Conservation (phyloP, 2,329 filamentous ascomycete genomes). For the Pseudogymnoascus sp. region DNA sequence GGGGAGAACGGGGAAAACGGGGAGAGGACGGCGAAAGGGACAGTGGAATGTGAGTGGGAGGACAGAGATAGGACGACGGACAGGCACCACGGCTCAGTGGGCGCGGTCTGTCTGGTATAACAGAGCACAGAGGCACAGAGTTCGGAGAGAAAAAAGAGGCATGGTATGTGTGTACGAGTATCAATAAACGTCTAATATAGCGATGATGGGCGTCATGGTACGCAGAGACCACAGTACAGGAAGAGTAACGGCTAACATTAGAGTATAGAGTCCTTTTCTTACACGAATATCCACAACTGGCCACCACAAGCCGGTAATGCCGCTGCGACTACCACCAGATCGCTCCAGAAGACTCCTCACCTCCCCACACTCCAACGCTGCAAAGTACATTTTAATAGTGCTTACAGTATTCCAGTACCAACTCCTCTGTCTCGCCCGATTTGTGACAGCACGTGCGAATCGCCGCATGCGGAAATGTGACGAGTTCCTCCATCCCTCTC, state of each 20-base stretch:
- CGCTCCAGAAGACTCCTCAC: background rate
- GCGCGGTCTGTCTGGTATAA: background rate
- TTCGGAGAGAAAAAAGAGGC: background rate
- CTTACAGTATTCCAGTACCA: background rate
- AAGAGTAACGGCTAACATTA: conserved; percentile 5
- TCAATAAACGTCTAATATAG: background rate
- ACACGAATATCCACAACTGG: background rate
- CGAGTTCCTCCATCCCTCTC: background rate
- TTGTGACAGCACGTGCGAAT: conserved; percentile 2
- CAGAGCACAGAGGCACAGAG: background rate
- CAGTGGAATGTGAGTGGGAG: background rate
- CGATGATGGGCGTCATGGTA: conserved; percentile 2
- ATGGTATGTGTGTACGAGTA: background rate
- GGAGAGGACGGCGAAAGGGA: background rate
- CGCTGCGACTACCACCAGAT: background rate
- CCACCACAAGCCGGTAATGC: background rate
- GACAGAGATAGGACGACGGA: background rate
- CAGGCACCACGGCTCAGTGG: background rate
- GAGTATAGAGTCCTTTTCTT: background rate
- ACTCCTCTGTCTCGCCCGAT: background rate
- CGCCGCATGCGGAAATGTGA: background rate
- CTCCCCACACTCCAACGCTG: background rate
- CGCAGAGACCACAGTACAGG: background rate
- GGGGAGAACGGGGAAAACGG: background rate
- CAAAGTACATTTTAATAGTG: background rate